phyloP scores from a whole-genome alignment of 805 yeast species.

The Zygosaccharomyces pseudorouxii region DNA sequence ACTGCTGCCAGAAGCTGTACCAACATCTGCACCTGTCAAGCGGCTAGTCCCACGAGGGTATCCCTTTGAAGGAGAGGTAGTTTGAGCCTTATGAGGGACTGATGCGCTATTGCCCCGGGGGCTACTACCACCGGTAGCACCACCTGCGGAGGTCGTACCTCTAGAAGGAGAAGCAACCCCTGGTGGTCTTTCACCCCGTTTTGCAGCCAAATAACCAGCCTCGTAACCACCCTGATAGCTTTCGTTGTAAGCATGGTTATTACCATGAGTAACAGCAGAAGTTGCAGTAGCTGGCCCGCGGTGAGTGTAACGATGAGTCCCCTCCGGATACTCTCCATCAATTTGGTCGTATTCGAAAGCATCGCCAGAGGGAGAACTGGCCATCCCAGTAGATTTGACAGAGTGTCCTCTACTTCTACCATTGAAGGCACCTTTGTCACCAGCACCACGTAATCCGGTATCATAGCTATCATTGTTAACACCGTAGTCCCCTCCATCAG shows the following conservation, averaged over 20 bases:
- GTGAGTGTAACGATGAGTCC: neutral
- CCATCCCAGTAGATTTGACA: too few species aligned
- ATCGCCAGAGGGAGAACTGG: neutral
- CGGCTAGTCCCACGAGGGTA: too few species aligned
- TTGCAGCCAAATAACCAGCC: conserved; percentile 4
- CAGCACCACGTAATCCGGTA: neutral
- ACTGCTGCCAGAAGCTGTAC: neutral
- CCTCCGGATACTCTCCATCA: conserved; percentile 1
- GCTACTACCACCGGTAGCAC: neutral
- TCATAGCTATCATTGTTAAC: too few species aligned
- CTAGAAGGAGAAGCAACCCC: neutral
- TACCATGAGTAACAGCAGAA: conserved; percentile 4
- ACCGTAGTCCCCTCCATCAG: too few species aligned
- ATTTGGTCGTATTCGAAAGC: conserved; percentile 1
- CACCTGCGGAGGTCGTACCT: neutral
- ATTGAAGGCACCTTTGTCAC: neutral
- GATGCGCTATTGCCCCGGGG: neutral
- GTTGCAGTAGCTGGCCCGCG: conserved; percentile 4
- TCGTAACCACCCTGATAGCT: conserved; percentile 4
- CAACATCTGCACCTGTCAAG: neutral
- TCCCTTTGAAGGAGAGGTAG: too few species aligned
- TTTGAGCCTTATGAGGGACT: too few species aligned
- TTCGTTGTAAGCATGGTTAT: neutral
- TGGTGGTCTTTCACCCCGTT: neutral
- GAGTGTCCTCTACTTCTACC: neutral